Conservation (phyloP, 768 basidiomycete genomes). For the Pleurotus djamor region DNA sequence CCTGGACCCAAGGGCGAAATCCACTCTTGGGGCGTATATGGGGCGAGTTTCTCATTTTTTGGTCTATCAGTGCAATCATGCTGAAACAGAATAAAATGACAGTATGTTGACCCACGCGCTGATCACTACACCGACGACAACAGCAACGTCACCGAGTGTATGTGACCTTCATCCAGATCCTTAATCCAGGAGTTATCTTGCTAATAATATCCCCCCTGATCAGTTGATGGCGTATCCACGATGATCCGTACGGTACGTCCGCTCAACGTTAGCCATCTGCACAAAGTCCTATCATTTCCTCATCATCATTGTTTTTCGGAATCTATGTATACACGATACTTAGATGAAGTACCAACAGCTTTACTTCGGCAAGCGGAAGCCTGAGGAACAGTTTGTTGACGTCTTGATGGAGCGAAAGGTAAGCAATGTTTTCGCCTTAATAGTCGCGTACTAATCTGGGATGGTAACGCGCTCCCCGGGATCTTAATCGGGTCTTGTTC, state of each 20-base stretch:
- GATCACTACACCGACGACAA: conserved; percentile 2
- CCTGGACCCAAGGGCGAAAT: conserved; percentile 23
- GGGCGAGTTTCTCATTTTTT: conserved; percentile 11
- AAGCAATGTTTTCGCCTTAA: neutral
- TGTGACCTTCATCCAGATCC: neutral
- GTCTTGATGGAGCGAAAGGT: conserved; percentile 22
- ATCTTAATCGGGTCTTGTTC: neutral
- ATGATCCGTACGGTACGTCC: conserved; percentile 15
- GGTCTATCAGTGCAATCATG: neutral
- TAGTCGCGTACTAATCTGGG: neutral
- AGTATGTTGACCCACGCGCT: conserved; percentile 4
- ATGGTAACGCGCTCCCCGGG: neutral
- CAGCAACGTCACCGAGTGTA: conserved; percentile 1
- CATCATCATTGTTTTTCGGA: too few species aligned
- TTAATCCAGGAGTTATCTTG: neutral
- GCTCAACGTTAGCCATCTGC: neutral
- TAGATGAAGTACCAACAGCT: conserved; percentile 17
- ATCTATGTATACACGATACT: neutral
- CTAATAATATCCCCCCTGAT: neutral
- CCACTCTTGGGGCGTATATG: conserved; percentile 27
- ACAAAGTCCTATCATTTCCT: too few species aligned
- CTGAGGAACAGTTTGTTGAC: conserved; percentile 21
- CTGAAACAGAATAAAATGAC: neutral
- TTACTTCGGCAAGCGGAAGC: conserved; percentile 10
- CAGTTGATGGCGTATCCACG: conserved; percentile 15